These are phyloP conservation scores for Apiospora pterosperma DNA, from an alignment of 2,329 filamentous ascomycete genomes.

Conservation along the genomic window DNA sequence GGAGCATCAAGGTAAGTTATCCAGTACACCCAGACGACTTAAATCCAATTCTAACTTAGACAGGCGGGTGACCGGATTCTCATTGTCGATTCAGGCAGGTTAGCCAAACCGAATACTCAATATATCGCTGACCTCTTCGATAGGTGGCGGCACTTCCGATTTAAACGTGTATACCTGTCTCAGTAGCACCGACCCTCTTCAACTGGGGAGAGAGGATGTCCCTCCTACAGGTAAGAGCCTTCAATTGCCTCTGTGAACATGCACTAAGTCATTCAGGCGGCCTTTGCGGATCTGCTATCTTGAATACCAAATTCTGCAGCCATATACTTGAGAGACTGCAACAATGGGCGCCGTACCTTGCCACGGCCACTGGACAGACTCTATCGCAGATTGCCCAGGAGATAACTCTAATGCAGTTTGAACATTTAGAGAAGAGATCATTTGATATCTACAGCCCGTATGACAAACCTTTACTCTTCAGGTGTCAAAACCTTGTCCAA, in stretches of 20 bases:
- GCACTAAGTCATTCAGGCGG: neutral
- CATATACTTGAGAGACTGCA: neutral
- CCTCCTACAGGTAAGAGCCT: neutral
- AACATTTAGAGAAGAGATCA: neutral
- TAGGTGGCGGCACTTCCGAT: neutral
- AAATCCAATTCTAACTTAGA: neutral
- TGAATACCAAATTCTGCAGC: neutral
- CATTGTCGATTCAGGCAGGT: neutral
- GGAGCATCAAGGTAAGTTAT: neutral
- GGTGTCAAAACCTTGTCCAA: neutral
- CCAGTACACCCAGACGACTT: rapidly evolving
- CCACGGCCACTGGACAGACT: neutral
- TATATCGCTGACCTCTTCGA: neutral
- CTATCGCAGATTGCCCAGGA: neutral
- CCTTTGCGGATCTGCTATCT: neutral
- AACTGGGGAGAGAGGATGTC: neutral
- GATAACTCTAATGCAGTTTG: neutral
- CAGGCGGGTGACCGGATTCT: neutral
- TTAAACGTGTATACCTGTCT: neutral
- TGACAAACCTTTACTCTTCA: neutral
- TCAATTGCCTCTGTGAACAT: too few species aligned
- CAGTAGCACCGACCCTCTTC: neutral
- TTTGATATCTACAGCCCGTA: neutral
- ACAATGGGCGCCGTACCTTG: neutral
- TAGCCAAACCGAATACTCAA: too few species aligned